These are phyloP conservation scores for Beta corolliflora DNA, from an alignment of 179 eudicot genomes.

Conservation along the genomic window DNA sequence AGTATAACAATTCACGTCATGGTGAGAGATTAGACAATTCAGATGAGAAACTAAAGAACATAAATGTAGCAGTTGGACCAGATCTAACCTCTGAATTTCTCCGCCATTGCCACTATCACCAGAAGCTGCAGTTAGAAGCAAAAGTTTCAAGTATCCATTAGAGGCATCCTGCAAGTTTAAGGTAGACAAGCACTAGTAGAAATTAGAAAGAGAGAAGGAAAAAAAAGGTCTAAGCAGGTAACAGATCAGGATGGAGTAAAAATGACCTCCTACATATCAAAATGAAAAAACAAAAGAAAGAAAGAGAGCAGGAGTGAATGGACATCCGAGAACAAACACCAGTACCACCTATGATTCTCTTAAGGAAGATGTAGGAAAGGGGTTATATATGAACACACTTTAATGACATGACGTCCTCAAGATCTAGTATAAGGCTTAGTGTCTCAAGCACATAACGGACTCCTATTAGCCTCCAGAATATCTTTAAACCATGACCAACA, in stretches of 20 bases:
- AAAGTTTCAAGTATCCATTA: conserved; percentile 90
- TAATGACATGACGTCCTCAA: not conserved
- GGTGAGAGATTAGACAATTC: not conserved
- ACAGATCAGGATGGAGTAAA: not conserved
- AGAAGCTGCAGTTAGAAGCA: conserved; percentile 82
- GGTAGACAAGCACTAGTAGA: not conserved
- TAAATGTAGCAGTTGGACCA: not conserved
- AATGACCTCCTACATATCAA: not conserved
- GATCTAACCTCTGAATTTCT: conserved; percentile 78
- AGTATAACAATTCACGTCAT: not conserved
- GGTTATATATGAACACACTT: not conserved
- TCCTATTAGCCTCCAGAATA: not conserved
- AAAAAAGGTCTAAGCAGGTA: not conserved
- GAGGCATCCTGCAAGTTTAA: conserved; percentile 69
- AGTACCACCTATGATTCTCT: not conserved
- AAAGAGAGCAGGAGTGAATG: no score
- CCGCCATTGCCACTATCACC: conserved; percentile 81
- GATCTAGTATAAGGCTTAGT: not conserved
- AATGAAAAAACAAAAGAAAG: not conserved
- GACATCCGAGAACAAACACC: no score
- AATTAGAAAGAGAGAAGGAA: not conserved
- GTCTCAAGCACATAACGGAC: not conserved
- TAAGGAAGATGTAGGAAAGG: not conserved
- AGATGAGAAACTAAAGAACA: not conserved
- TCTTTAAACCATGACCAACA: not conserved